These are phyloP conservation scores for Fusarium keratoplasticum DNA, from an alignment of 2,329 filamentous ascomycete species.

Conservation along the genomic window DNA sequence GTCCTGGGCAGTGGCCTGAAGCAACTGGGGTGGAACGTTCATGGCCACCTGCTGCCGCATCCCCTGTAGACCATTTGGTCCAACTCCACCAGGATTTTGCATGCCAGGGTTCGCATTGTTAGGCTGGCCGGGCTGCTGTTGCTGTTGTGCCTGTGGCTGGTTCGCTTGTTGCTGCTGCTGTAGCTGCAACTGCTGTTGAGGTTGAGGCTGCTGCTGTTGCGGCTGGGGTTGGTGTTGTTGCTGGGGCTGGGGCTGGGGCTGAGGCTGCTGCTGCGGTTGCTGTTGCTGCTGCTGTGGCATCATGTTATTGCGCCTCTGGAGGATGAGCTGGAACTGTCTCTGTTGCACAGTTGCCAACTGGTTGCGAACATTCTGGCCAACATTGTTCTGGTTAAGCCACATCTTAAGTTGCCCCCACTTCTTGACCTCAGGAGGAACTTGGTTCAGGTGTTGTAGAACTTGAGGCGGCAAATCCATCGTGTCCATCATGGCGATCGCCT, in stretches of 20 bases:
- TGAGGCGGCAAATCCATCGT: slow-evolving; percentile 59
- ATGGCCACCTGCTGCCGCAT: slow-evolving; percentile 39
- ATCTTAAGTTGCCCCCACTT: slow-evolving; percentile 62
- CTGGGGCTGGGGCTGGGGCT: slow-evolving; percentile 29
- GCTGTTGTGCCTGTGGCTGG: slow-evolving; percentile 35
- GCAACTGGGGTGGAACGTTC: slow-evolving; percentile 47
- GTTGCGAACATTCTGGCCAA: slow-evolving; percentile 46
- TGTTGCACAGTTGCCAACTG: slow-evolving; percentile 52
- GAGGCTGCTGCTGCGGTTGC: slow-evolving; percentile 27
- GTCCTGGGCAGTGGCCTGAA: slow-evolving; percentile 51
- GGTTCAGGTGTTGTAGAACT: slow-evolving; percentile 46
- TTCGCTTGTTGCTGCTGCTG: slow-evolving; percentile 23
- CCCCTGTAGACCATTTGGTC: slow-evolving; percentile 44
- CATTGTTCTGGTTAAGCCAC: slow-evolving; percentile 54
- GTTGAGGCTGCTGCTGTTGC: slow-evolving; percentile 39
- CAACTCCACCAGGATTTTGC: slow-evolving; percentile 37
- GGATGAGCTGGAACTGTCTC: slow-evolving; percentile 53
- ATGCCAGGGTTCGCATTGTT: slow-evolving; percentile 42
- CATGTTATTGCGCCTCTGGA: slow-evolving; percentile 47
- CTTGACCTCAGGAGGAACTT: slow-evolving; percentile 57
- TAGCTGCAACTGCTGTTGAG: slow-evolving; percentile 27
- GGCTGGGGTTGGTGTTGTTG: slow-evolving; percentile 35
- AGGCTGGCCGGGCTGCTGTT: slow-evolving; percentile 43
- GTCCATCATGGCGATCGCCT: slow-evolving; percentile 58
- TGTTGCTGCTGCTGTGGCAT: slow-evolving; percentile 43